phyloP scores from a whole-genome alignment of 495 filamentous ascomycete species.

The Chaetomidium leptoderma region DNA sequence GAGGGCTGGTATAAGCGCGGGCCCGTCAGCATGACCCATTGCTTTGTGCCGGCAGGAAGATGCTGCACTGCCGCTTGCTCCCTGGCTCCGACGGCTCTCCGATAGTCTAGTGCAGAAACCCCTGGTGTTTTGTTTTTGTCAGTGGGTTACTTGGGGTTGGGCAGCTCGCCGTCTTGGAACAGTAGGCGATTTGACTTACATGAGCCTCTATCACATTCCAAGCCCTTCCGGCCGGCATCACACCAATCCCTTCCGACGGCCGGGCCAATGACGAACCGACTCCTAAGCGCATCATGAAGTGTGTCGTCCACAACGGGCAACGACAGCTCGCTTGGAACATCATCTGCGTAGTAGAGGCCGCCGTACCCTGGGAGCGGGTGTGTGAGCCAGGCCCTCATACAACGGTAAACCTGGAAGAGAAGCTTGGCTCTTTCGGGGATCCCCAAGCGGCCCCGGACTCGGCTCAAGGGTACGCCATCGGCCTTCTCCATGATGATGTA shows the following conservation, averaged over 20 bases:
- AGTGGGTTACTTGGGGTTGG: too few relatives aligned
- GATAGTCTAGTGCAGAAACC: not conserved
- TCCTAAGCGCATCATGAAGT: too few relatives aligned
- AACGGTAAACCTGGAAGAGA: not conserved
- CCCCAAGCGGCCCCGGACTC: not conserved
- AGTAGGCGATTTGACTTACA: not conserved
- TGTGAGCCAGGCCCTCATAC: not conserved
- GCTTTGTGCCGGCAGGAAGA: not conserved
- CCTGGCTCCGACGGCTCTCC: slow-evolving; percentile 1
- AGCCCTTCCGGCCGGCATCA: not conserved
- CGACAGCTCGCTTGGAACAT: not conserved
- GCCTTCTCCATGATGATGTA: slow-evolving; percentile 8
- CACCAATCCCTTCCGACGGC: slow-evolving; percentile 3
- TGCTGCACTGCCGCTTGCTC: not conserved
- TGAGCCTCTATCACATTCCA: not conserved
- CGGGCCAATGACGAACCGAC: not conserved
- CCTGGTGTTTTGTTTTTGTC: not conserved
- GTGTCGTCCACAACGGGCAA: not conserved
- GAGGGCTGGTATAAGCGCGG: slow-evolving; percentile 3
- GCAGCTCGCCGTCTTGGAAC: too few relatives aligned
- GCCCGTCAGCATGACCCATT: not conserved
- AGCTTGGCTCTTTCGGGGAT: not conserved
- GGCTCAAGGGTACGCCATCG: not conserved
- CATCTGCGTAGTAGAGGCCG: not conserved
- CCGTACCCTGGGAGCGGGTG: not conserved